Evolutionary conservation across 139 green algal species (phyloP).

Genomic region (Chlamydomonas schloesseri): DNA sequence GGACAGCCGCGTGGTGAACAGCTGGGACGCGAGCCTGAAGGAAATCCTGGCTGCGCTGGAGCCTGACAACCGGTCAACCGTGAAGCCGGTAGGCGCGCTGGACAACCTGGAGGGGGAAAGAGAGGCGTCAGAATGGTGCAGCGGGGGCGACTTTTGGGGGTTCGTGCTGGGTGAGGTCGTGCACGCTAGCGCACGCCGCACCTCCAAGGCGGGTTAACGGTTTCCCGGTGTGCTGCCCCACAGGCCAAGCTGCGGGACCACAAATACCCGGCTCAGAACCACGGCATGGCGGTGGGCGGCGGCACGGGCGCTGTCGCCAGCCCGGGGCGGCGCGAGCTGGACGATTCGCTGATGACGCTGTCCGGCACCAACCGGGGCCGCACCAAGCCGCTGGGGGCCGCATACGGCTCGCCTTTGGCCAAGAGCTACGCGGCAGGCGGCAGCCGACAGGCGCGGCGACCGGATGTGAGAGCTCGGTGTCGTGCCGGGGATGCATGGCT

Average conservation of each 20-base stretch:
- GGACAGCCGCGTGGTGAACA: conserved; percentile 3
- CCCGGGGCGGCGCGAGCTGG: background rate
- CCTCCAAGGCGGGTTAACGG: too few species aligned
- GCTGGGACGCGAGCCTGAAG: conserved; percentile 43
- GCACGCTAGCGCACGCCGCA: too few species aligned
- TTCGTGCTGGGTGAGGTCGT: too few species aligned
- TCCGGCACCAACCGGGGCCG: background rate
- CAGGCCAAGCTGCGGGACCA: conserved; percentile 40
- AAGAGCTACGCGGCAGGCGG: background rate
- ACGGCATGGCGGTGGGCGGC: conserved; percentile 1
- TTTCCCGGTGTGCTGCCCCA: too few species aligned
- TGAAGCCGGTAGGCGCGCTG: conserved; percentile 9
- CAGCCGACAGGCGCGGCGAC: background rate
- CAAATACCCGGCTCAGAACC: conserved; percentile 35
- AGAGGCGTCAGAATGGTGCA: too few species aligned
- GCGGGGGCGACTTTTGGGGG: too few species aligned
- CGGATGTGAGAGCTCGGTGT: background rate
- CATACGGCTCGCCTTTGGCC: too few species aligned
- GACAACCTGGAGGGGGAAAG: background rate
- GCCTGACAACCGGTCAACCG: background rate
- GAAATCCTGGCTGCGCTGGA: conserved; percentile 35
- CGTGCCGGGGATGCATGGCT: too few species aligned
- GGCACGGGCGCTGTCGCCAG: background rate
- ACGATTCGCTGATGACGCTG: background rate
- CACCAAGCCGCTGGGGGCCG: background rate